A percentile compares a stretch with the other conserved stretches of the same genome.
phyloP scores from a whole-genome alignment of 257 asterid species.

The Pogostemon cablin region DNA sequence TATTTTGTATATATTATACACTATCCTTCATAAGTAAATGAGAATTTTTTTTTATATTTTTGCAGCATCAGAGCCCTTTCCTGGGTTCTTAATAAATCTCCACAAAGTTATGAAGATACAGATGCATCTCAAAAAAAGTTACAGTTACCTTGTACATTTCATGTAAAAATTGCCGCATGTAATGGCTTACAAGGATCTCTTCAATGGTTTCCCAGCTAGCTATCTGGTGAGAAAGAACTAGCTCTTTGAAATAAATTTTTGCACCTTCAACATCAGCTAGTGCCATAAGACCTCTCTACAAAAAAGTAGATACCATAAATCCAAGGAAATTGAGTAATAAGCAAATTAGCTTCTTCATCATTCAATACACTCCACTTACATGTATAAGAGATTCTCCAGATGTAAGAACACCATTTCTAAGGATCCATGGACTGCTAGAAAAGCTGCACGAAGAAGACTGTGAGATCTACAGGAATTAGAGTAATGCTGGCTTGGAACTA shows the following conservation, averaged over 20 bases:
- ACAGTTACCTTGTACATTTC: slow-evolving; percentile 92
- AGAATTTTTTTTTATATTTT: background rate
- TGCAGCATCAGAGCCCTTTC: background rate
- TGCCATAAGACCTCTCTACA: slow-evolving; percentile 96
- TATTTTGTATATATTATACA: background rate
- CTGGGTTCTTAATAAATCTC: background rate
- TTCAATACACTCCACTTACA: slow-evolving; percentile 53
- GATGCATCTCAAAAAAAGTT: slow-evolving; percentile 14
- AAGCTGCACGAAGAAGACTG: slow-evolving; percentile 60
- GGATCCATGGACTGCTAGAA: slow-evolving; percentile 97
- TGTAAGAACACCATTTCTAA: slow-evolving; percentile 81
- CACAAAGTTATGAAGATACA: slow-evolving; percentile 11
- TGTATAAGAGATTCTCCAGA: slow-evolving; percentile 93
- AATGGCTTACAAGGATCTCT: slow-evolving; percentile 84
- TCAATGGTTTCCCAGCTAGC: slow-evolving; percentile 96
- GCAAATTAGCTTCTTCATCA: slow-evolving; percentile 22
- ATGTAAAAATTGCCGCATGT: slow-evolving; percentile 85
- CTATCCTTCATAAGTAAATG: background rate
- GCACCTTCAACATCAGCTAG: slow-evolving; percentile 99
- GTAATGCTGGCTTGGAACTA: slow-evolving; percentile 30
- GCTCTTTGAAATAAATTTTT: slow-evolving; percentile 77
- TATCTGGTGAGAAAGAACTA: slow-evolving; percentile 83
- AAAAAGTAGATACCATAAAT: slow-evolving; percentile 31
- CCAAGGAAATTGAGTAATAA: slow-evolving; percentile 21
- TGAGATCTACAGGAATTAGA: slow-evolving; percentile 30